These are phyloP conservation scores for Lyophyllum semitale DNA, from an alignment of 768 basidiomycete species.

Conservation along the genomic window DNA sequence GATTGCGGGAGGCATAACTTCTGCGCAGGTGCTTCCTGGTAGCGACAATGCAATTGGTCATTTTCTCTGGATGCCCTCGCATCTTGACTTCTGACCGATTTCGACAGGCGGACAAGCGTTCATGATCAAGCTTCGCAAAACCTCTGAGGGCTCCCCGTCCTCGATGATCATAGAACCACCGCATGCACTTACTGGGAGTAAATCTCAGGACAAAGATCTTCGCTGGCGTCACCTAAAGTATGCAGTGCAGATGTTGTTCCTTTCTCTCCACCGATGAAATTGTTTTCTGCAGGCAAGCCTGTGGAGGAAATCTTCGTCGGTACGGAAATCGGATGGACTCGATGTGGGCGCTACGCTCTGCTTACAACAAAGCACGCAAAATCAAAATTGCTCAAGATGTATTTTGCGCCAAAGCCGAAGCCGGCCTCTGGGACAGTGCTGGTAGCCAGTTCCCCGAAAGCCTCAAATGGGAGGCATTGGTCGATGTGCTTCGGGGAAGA, in stretches of 20 bases:
- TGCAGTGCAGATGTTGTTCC: constrained; percentile 16
- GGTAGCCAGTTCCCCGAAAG: constrained; percentile 64
- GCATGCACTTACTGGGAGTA: constrained; percentile 53
- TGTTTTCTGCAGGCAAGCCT: constrained; percentile 51
- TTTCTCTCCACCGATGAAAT: constrained; percentile 3
- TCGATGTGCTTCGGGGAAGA: constrained; percentile 82
- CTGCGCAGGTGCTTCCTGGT: constrained; percentile 80
- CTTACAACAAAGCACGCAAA: constrained; percentile 73
- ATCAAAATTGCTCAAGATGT: constrained; percentile 70
- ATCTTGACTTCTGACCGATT: neutral
- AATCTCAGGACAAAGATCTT: constrained; percentile 39
- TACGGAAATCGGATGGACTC: constrained; percentile 76
- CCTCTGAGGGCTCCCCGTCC: constrained; percentile 70
- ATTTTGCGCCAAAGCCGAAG: constrained; percentile 66
- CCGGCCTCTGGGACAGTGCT: constrained; percentile 42
- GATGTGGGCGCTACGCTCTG: constrained; percentile 77
- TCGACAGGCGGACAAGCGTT: constrained; percentile 82
- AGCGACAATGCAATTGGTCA: constrained; percentile 74
- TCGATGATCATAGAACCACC: constrained; percentile 90
- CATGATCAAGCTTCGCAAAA: constrained; percentile 81
- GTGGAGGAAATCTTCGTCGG: constrained; percentile 50
- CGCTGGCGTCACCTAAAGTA: constrained; percentile 87
- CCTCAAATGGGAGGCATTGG: constrained; percentile 72
- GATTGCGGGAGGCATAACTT: constrained; percentile 88
- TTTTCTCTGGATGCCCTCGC: neutral